These are phyloP conservation scores for Dendrothele bispora DNA, from an alignment of 768 basidiomycete species.

Conservation along the genomic window DNA sequence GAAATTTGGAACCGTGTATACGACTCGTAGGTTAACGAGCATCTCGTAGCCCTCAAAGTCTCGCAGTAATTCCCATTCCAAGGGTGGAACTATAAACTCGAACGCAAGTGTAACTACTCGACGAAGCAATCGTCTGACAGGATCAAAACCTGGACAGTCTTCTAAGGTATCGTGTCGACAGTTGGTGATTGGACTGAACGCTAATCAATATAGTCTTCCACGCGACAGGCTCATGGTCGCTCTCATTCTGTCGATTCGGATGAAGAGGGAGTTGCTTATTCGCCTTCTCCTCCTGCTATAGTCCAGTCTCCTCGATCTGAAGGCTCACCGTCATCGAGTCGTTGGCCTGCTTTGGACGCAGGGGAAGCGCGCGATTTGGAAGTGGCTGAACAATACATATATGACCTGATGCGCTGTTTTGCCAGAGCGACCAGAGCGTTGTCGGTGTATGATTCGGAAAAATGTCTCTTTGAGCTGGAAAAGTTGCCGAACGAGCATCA, in stretches of 20 bases:
- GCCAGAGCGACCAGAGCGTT: constrained; percentile 77
- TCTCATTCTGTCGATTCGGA: constrained; percentile 74
- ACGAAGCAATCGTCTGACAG: constrained; percentile 73
- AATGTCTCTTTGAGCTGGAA: constrained; percentile 76
- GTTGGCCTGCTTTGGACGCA: constrained; percentile 69
- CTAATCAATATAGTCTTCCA: constrained; percentile 20
- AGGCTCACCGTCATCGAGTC: constrained; percentile 59
- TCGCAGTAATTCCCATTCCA: too few relatives aligned
- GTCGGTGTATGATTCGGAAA: constrained; percentile 72
- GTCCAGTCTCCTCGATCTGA: constrained; percentile 65
- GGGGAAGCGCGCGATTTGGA: constrained; percentile 71
- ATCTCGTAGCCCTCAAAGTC: too few relatives aligned
- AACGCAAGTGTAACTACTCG: constrained; percentile 52
- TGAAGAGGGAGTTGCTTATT: constrained; percentile 63
- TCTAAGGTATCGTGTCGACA: constrained; percentile 49
- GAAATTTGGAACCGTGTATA: too few relatives aligned
- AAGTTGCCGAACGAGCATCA: constrained; percentile 73
- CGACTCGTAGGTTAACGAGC: too few relatives aligned
- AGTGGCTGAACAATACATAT: constrained; percentile 81
- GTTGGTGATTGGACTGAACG: background rate
- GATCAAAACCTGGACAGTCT: constrained; percentile 50
- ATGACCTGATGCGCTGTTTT: constrained; percentile 78
- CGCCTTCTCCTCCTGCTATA: constrained; percentile 61
- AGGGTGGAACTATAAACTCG: constrained; percentile 47
- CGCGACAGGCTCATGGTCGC: constrained; percentile 49